These are phyloP conservation scores for Candida chauliodis DNA, from an alignment of 805 yeast species.

Conservation along the genomic window DNA sequence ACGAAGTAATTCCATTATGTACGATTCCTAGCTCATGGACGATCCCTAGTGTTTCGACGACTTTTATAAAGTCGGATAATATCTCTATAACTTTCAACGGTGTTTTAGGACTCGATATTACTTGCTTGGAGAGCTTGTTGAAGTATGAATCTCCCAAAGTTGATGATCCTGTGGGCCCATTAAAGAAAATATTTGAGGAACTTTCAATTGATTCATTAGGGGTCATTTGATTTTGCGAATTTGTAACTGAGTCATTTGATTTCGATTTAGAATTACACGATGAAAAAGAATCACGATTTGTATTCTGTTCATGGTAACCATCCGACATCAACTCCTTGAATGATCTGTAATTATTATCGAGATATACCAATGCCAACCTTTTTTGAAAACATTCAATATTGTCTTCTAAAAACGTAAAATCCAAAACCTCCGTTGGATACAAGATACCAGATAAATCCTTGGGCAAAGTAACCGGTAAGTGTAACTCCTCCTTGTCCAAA, in stretches of 20 bases:
- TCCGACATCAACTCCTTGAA: constrained; percentile 9
- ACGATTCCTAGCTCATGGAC: constrained; percentile 42
- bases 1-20: constrained; percentile 45
- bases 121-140: constrained; percentile 5
- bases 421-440: constrained; percentile 21
- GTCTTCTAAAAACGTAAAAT: constrained; percentile 6
- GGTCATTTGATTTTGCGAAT: constrained; percentile 6
- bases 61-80: constrained; percentile 20
- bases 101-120: constrained; percentile 14
- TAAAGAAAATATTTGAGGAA: constrained; percentile 1
- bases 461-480: constrained; percentile 21
- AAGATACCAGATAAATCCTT: constrained; percentile 23
- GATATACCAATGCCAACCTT: constrained; percentile 20
- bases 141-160: constrained; percentile 5
- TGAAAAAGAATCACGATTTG: constrained; percentile 1
- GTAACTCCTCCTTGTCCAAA: constrained; percentile 13
- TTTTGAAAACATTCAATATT: constrained; percentile 8
- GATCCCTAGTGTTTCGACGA: constrained; percentile 17
- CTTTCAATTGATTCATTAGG: constrained; percentile 4
- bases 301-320: neutral
- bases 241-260: neutral
- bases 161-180: neutral
- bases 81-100: constrained; percentile 18
- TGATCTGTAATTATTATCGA: constrained; percentile 16
- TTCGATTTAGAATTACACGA: constrained; percentile 5